phyloP scores from a whole-genome alignment of 2,329 filamentous ascomycete genomes.

The Mariannaea sp. region DNA sequence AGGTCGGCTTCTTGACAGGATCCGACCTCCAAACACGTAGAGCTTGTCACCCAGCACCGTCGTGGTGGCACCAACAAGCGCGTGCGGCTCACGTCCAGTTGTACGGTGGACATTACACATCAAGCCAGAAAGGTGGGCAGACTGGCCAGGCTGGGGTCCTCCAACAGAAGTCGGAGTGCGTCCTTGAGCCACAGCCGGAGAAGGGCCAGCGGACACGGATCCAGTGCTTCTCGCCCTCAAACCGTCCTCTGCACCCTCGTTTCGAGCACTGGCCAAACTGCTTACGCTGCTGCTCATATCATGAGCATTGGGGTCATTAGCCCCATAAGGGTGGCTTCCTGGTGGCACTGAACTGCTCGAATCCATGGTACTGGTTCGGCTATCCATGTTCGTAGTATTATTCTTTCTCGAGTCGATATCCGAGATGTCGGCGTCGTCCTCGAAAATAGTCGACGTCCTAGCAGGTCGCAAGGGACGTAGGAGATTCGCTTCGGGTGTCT shows the following conservation, averaged over 20 bases:
- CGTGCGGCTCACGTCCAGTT: constrained; percentile 87
- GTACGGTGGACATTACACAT: constrained; percentile 81
- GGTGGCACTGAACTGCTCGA: constrained; percentile 44
- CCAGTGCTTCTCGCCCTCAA: constrained; percentile 59
- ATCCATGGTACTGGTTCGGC: constrained; percentile 56
- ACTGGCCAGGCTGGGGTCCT: constrained; percentile 51
- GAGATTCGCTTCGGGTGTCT: constrained; percentile 43
- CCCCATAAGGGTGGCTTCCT: constrained; percentile 45
- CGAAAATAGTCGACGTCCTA: constrained; percentile 38
- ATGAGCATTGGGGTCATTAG: constrained; percentile 39
- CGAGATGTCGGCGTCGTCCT: constrained; percentile 36
- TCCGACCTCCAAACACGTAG: constrained; percentile 92
- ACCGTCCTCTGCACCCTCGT: constrained; percentile 54
- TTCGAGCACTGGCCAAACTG: constrained; percentile 49
- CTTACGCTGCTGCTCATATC: constrained; percentile 55
- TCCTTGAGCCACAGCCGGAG: constrained; percentile 54
- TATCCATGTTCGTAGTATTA: constrained; percentile 43
- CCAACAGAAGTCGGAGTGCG: constrained; percentile 40
- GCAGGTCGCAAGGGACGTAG: constrained; percentile 42
- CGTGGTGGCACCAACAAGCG: constrained; percentile 91
- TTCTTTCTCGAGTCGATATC: constrained; percentile 39
- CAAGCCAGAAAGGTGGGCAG: constrained; percentile 65
- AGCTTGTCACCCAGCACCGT: constrained; percentile 94
- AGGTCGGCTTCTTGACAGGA: constrained; percentile 82
- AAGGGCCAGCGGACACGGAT: constrained; percentile 60